Evolutionary conservation across 2,329 filamentous ascomycete genomes (phyloP), one percentile per base, ranked within the genome.

Genomic region (Paecilomyces sp.): DNA sequence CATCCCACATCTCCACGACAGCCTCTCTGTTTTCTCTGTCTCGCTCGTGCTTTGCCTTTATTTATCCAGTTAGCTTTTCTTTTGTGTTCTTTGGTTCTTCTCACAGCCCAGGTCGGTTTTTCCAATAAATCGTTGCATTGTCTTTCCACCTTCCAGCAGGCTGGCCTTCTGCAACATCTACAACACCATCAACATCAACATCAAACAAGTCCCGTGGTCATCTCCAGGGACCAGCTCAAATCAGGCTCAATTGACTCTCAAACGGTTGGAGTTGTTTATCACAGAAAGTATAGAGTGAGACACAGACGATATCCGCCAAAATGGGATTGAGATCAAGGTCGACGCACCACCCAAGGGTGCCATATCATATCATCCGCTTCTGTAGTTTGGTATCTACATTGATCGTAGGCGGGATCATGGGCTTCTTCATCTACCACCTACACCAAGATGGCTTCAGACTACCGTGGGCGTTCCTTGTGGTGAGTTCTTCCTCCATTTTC

Each of bases 401-500:
- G 50, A 74, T 85, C 22, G 83, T 85, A 58, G 78, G 77, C 3
- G 75, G 73, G 31, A 82, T 86, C 56, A 79, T 85, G 70, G 74
- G 74, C 60, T 83, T 80, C 63, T 86, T 86, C 70, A 78, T 83
- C 62, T 80, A 76, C 63, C 80, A 84, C 63, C 76, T 86, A 24
- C 76, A 76, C 22, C 73, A 76, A 53, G 81, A 82, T 62, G 71
- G 79, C 55, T 83, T 79, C 71, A 77, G 75, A 54, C 73, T 83
- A 3, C 84, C 84, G 0, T 86, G 82, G 80, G 83, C 83, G 2
- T 86, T 86, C 66, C 76, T 86, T 18, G 72, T 85, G 61, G 83
- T 86, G 77, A 62, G 78, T 65, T 41, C 25, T 58, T 54, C 15
- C 22, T 57, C 56, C 28, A 24, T 55, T 36, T 11, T 18, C 47